phyloP scores from a whole-genome alignment of 2,329 filamentous ascomycete species.

The Graphium sp. region DNA sequence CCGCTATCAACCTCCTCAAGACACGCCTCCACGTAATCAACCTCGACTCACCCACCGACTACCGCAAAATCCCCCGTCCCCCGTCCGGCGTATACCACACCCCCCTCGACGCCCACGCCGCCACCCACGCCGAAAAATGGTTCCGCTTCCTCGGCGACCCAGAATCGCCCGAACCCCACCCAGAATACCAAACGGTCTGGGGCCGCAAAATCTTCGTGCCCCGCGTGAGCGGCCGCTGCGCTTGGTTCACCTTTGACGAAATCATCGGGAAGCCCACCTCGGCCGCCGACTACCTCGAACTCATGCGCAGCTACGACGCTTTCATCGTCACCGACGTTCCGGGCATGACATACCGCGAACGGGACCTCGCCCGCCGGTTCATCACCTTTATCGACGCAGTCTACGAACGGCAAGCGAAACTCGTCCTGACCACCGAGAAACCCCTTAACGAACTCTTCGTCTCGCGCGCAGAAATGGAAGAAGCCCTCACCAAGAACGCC shows the following conservation, averaged over 20 bases:
- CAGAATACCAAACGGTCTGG: conserved; percentile 75
- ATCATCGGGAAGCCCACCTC: conserved; percentile 78
- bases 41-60: conserved; percentile 88
- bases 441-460: conserved; percentile 78
- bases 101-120: conserved; percentile 62
- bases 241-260: conserved; percentile 85
- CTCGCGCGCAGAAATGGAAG: conserved; percentile 50
- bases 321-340: conserved; percentile 88
- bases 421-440: conserved; percentile 80
- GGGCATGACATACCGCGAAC: conserved; percentile 71
- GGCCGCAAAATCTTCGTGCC: conserved; percentile 81
- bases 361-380: conserved; percentile 80
- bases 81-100: conserved; percentile 90
- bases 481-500: conserved; percentile 28
- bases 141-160: conserved; percentile 86
- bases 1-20: conserved; percentile 86
- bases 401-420: conserved; percentile 83
- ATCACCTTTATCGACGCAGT: conserved; percentile 97
- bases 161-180: conserved; percentile 55
- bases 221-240: conserved; percentile 69
- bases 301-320: conserved; percentile 77
- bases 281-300: conserved; percentile 87
- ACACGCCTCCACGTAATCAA: conserved; percentile 75
- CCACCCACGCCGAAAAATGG: conserved; percentile 81
- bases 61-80: conserved; percentile 88